Evolutionary conservation across 495 filamentous ascomycete genomes (phyloP).

Genomic region (Neurospora africana): DNA sequence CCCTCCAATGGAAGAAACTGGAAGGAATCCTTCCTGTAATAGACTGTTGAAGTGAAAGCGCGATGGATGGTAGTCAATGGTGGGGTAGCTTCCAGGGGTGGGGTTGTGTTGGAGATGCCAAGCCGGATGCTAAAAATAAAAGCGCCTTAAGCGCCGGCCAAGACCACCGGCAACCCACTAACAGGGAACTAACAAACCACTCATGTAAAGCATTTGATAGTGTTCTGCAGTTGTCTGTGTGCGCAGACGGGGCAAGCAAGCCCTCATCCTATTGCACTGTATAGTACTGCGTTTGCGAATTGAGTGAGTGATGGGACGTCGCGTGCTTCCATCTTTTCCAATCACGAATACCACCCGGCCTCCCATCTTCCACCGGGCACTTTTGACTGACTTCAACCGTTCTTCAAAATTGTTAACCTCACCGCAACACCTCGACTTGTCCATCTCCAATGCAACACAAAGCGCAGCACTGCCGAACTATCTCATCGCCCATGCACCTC

Average conservation of each 20-base stretch:
- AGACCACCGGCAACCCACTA: not conserved
- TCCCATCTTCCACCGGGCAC: not conserved
- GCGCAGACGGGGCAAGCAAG: not conserved
- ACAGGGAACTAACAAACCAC: not conserved
- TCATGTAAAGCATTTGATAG: not conserved
- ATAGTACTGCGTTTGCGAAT: not conserved
- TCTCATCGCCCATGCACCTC: not conserved
- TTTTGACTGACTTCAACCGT: not conserved
- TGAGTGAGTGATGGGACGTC: not conserved
- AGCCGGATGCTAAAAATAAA: not conserved
- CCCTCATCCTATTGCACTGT: not conserved
- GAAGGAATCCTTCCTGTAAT: not conserved
- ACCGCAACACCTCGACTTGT: not conserved
- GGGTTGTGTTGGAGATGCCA: not conserved
- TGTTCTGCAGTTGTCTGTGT: not conserved
- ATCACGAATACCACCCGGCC: not conserved
- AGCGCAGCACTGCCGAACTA: not conserved
- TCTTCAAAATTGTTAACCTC: not conserved
- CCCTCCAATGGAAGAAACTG: not conserved
- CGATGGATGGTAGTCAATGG: not conserved
- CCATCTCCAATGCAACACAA: not conserved
- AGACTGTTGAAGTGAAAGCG: not conserved
- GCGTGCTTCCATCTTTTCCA: not conserved
- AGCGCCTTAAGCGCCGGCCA: not conserved
- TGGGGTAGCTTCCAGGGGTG: not conserved